Conservation (phyloP, 2,329 filamentous ascomycete genomes). For the Piedraia hortae region DNA sequence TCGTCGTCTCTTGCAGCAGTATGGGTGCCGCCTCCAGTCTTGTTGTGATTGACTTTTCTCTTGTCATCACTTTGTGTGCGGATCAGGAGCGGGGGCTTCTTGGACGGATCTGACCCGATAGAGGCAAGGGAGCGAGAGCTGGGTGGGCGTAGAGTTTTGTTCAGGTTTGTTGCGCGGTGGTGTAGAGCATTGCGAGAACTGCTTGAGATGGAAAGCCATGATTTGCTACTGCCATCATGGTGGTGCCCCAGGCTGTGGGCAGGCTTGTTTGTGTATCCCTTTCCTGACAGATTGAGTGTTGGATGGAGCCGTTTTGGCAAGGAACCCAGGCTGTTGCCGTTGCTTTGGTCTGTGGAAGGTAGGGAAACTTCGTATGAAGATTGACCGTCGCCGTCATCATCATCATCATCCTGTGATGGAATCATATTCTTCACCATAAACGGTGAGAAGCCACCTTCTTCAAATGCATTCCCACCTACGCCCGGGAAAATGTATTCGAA, state of each 20-base stretch:
- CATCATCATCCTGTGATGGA: constrained; percentile 17
- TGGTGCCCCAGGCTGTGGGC: constrained; percentile 8
- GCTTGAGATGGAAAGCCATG: constrained; percentile 15
- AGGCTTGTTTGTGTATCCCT: too few species aligned
- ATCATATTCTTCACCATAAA: constrained; percentile 28
- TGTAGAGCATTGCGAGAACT: constrained; percentile 6
- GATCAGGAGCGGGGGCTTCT: constrained; percentile 9
- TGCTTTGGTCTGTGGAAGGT: constrained; percentile 13
- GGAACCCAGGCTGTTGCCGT: constrained; percentile 39
- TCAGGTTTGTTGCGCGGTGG: constrained; percentile 6
- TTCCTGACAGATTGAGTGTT: constrained; percentile 33
- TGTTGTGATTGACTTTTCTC: constrained; percentile 22
- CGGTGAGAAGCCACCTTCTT: constrained; percentile 31
- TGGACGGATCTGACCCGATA: constrained; percentile 7
- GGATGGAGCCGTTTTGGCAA: constrained; percentile 62
- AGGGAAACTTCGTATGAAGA: constrained; percentile 1
- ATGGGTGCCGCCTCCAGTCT: too few species aligned
- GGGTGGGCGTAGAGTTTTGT: constrained; percentile 8
- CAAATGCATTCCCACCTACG: constrained; percentile 26
- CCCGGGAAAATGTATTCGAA: constrained; percentile 97
- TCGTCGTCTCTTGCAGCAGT: too few species aligned
- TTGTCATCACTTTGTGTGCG: constrained; percentile 4
- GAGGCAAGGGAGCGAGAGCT: constrained; percentile 10
- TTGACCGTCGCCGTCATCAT: constrained; percentile 18
- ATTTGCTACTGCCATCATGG: constrained; percentile 11